These are phyloP conservation scores for Pulveroboletus ravenelii DNA, from an alignment of 768 basidiomycete genomes.

Conservation along the genomic window DNA sequence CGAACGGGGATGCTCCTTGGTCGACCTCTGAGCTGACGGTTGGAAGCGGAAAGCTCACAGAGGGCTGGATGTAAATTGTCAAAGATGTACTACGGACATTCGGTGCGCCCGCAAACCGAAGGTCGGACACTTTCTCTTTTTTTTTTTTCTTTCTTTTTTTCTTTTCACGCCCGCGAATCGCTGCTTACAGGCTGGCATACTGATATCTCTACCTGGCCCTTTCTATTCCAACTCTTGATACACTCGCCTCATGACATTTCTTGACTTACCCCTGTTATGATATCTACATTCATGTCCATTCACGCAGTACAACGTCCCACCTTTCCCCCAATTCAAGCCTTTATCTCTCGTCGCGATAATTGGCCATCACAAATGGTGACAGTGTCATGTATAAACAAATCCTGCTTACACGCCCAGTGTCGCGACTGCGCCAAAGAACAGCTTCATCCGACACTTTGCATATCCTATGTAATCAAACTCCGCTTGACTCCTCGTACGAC, in stretches of 20 bases:
- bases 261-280: slow-evolving; percentile 36
- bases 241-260: slow-evolving; percentile 31
- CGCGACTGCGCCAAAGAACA: slow-evolving; percentile 54
- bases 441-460: slow-evolving; percentile 60
- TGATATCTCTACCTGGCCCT: slow-evolving; percentile 6
- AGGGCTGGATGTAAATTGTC: slow-evolving; percentile 40
- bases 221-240: slow-evolving; percentile 23
- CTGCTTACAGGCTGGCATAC: slow-evolving; percentile 6
- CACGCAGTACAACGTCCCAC: slow-evolving; percentile 32
- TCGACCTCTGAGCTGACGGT: slow-evolving; percentile 47
- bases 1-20: slow-evolving; percentile 55
- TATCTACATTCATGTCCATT: slow-evolving; percentile 38
- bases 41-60: slow-evolving; percentile 48
- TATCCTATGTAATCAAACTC: slow-evolving; percentile 93
- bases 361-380: not conserved
- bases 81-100: slow-evolving; percentile 5
- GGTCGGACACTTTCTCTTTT: slow-evolving; percentile 39
- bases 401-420: slow-evolving; percentile 36
- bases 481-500: slow-evolving; percentile 41
- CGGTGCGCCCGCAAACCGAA: slow-evolving; percentile 16
- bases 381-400: not conserved
- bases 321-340: slow-evolving; percentile 41
- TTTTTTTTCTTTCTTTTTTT: slow-evolving; percentile 12
- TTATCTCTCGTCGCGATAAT: slow-evolving; percentile 22
- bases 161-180: slow-evolving; percentile 5